Evolutionary conservation across 257 asterid genomes (phyloP).

Genomic region (Gentiana straminea): DNA sequence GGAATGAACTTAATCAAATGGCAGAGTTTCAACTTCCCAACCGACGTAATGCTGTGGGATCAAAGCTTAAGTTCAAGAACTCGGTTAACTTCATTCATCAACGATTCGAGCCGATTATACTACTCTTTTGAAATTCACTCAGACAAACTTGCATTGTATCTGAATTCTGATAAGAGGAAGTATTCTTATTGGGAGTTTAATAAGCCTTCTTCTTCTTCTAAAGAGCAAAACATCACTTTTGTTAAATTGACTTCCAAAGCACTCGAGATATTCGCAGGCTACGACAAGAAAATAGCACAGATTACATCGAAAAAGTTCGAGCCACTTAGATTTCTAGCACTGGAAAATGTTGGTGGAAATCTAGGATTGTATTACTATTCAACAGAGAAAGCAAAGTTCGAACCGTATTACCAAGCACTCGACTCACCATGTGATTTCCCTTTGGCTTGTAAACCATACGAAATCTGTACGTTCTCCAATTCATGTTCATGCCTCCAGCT

Average conservation of each 20-base stretch:
- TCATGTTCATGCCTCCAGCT: slow-evolving; percentile 53
- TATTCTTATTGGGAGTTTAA: slow-evolving; percentile 70
- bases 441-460: slow-evolving; percentile 51
- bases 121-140: slow-evolving; percentile 63
- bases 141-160: slow-evolving; percentile 43
- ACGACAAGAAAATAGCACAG: slow-evolving; percentile 26
- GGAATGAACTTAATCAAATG: slow-evolving; percentile 50
- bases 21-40: slow-evolving; percentile 93
- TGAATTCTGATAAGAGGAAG: slow-evolving; percentile 45
- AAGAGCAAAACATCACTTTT: slow-evolving; percentile 43
- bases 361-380: slow-evolving; percentile 58
- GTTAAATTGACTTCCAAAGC: slow-evolving; percentile 50
- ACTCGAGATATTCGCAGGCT: slow-evolving; percentile 46
- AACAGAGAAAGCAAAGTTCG: slow-evolving; percentile 25
- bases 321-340: slow-evolving; percentile 47
- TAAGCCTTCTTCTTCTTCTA: slow-evolving; percentile 1
- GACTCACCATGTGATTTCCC: slow-evolving; percentile 65
- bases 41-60: slow-evolving; percentile 81
- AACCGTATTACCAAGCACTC: slow-evolving; percentile 51
- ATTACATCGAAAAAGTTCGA: slow-evolving; percentile 23
- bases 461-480: slow-evolving; percentile 54
- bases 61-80: slow-evolving; percentile 78
- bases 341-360: slow-evolving; percentile 49
- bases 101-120: slow-evolving; percentile 40
- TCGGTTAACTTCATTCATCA: slow-evolving; percentile 60